phyloP scores from a whole-genome alignment of 1,284 basidiomycete species.

The Wolfiporia cocos region DNA sequence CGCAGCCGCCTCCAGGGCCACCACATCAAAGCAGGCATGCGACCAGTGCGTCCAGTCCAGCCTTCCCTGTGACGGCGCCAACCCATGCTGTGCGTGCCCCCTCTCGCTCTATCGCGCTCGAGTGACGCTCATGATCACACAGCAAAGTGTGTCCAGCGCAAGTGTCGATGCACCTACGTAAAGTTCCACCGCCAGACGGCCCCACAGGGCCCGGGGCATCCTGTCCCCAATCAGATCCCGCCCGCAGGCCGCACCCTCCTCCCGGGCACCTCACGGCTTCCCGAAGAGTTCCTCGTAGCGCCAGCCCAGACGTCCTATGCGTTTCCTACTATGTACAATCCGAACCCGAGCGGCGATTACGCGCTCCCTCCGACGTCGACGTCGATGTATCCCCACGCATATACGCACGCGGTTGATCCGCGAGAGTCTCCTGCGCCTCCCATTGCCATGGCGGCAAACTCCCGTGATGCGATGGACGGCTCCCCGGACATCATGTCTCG shows the following conservation, averaged over 20 bases:
- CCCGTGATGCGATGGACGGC: slow-evolving; percentile 9
- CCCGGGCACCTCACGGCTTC: slow-evolving; percentile 23
- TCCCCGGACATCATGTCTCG: slow-evolving; percentile 38
- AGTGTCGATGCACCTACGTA: slow-evolving; percentile 75
- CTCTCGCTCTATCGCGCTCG: slow-evolving; percentile 5
- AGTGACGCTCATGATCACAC: slow-evolving; percentile 3
- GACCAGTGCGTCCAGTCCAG: slow-evolving; percentile 83
- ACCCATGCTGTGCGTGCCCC: slow-evolving; percentile 64
- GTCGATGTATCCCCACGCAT: slow-evolving; percentile 14
- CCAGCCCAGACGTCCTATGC: slow-evolving; percentile 14
- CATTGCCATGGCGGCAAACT: slow-evolving; percentile 9
- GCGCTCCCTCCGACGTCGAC: slow-evolving; percentile 12
- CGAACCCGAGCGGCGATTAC: slow-evolving; percentile 12
- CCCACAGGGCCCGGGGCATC: slow-evolving; percentile 64
- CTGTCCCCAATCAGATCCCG: slow-evolving; percentile 21
- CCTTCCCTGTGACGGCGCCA: slow-evolving; percentile 75
- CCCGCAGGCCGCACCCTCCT: slow-evolving; percentile 15
- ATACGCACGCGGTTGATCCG: slow-evolving; percentile 5
- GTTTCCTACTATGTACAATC: slow-evolving; percentile 17
- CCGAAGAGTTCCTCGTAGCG: slow-evolving; percentile 25
- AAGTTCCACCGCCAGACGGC: slow-evolving; percentile 82
- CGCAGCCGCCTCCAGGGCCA: slow-evolving; percentile 58
- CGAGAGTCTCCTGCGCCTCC: slow-evolving; percentile 12
- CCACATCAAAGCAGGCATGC: slow-evolving; percentile 76
- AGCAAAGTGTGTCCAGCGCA: slow-evolving; percentile 78